Evolutionary conservation across 2,329 filamentous ascomycete species (phyloP).

Genomic region (Ophiostoma himal-ulmi): DNA sequence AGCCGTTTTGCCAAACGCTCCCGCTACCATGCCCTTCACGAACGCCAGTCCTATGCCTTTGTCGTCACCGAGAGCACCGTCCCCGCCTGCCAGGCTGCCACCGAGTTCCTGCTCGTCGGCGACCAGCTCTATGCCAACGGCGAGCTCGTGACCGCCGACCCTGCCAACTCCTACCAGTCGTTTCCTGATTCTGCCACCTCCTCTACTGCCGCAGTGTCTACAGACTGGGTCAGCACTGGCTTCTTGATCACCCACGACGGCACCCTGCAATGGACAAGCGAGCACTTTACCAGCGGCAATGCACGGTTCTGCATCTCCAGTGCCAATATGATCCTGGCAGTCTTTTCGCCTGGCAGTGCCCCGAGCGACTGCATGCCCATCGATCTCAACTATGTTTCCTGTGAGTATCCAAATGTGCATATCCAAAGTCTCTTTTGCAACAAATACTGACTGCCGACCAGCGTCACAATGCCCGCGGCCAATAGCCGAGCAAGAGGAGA

Average conservation of each 20-base stretch:
- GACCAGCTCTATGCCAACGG: constrained; percentile 7
- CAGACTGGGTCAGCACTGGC: background rate
- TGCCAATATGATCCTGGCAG: background rate
- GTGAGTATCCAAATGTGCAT: background rate
- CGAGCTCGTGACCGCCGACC: constrained; percentile 5
- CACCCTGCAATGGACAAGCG: constrained; percentile 14
- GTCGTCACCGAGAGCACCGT: constrained; percentile 11
- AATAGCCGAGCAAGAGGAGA: background rate
- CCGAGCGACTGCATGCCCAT: constrained; percentile 12
- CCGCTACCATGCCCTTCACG: background rate
- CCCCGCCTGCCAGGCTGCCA: constrained; percentile 7
- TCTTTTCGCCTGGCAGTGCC: background rate
- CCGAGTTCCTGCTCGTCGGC: background rate
- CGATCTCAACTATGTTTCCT: background rate
- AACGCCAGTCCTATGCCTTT: constrained; percentile 8
- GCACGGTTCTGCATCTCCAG: constrained; percentile 15
- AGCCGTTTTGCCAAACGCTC: constrained; percentile 3
- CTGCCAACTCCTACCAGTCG: background rate
- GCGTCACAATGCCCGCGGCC: constrained; percentile 6
- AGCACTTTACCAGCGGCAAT: background rate
- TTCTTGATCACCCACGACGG: constrained; percentile 9
- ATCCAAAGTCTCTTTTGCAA: background rate
- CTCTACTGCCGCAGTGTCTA: background rate
- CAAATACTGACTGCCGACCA: background rate
- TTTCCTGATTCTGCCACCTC: background rate